Evolutionary conservation across 2,329 filamentous ascomycete species (phyloP), one percentile per base, ranked within the genome.

Genomic region (Monilinia polystroma): DNA sequence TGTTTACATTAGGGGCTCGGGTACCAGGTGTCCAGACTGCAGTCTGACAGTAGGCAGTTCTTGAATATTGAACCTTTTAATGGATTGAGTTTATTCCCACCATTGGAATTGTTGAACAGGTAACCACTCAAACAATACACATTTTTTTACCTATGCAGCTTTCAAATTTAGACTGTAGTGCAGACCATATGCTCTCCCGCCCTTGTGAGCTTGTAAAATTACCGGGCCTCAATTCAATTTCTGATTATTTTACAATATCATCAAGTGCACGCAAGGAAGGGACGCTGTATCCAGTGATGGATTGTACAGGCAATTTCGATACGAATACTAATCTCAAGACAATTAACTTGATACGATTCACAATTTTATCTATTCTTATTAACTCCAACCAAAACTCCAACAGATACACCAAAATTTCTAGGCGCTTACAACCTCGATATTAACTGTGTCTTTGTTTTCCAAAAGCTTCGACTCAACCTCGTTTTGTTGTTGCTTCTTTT

Each of bases 401-500:
- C 3, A 62, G 38, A 38, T 23, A 51, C 23, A 14, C 4, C 14
- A 20, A 51, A 51, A 20, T 2, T 3, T 26, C n/a, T 20, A 62
- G 20, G 35, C n/a, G 8, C 45, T 38, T 51, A 62, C 32, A 26
- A 41, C 29, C 29, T 62, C 58, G 32, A 51, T 38, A 62, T 62
- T 62, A 2, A 62, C 45, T 18, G 57, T 20, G 20, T 51, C 45
- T 5, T 38, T 52, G 12, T 52, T 51, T 11, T 51, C 32, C 58
- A 52, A 62, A 8, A 41, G 2, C n/a, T 52, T 62, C 5, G 47
- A 62, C 32, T 62, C 58, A 16, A 29, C 29, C 51, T 62, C 45
- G 29, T 41, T 51, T 38, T 41, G n/a, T 32, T 62, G 58, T 2
- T 60, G 58, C 45, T 62, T 62, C 10, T 62, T 62, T 26, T 62